Base-by-base conservation (phyloP, 1,284 basidiomycete genomes). In the Microbotryum violaceum region DNA sequence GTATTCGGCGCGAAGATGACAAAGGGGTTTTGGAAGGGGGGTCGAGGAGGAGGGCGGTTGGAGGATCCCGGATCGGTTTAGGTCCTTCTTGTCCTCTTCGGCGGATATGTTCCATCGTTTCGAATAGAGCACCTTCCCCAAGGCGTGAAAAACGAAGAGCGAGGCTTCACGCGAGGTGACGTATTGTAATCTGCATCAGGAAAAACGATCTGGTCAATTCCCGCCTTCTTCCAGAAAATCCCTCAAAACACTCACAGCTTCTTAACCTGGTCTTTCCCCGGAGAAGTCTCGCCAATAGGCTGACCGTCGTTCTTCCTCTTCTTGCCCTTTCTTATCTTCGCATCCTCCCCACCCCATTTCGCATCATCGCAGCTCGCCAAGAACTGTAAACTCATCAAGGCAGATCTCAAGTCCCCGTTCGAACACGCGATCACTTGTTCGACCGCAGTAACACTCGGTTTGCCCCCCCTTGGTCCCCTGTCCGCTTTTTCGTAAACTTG, bases 71-170 rank as follows among this genome's bases (percentile, higher is more conserved):
- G 58, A 46, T 10, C 70, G 60, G n/a, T 61, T 61, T 7, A 58
- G 45, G 49, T 71, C 70, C 58, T 72, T 73, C 54, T 70, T 67
- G 64, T 74, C 73, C 37, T 74, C 73, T 1, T 66, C 64, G 23
- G 61, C 57, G 23, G 70, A 69, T 29, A 71, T 61, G 21, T 70
- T 71, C 73, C 73, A 74, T 10, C 73, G 83, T 76, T 97, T 99
- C 75, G 96, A 97, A 75, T 94, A 98, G 55, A 98, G 76, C 3
- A 97, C 82, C 76, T 89, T 94, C 7, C 94, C 96, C 45, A 99
- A 78, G 8, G 97, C 78, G 77, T 97, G 96, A 72, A 97, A 98
- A 47, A 99, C 78, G 3, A 83, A 85, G 10, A 99, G 78, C 59
- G 85, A 88, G 69, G 91, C 86, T 70, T 97, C 94, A 54, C 91